Conservation (phyloP, 2,329 filamentous ascomycete genomes). For the Xylaria sp. region DNA sequence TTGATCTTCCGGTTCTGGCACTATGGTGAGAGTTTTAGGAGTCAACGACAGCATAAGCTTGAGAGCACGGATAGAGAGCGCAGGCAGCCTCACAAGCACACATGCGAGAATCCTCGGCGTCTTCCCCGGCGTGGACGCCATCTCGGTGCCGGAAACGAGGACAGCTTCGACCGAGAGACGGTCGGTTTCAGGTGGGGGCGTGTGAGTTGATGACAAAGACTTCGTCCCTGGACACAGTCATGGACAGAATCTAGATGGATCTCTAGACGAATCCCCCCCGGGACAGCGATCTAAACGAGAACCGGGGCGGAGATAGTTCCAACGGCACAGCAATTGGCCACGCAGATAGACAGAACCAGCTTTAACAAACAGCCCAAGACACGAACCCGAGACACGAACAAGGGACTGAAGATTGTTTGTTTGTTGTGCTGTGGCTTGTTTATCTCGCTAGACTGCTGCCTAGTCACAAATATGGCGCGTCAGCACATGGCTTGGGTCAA, state of each 20-base stretch:
- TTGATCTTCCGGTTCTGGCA: conserved; percentile 69
- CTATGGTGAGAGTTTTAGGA: conserved; percentile 9
- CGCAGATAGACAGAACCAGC: neutral
- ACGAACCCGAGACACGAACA: neutral
- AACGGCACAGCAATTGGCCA: neutral
- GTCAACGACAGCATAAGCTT: neutral
- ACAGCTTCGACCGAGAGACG: neutral
- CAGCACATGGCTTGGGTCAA: neutral
- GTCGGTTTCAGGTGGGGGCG: conserved; percentile 3
- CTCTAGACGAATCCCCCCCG: neutral
- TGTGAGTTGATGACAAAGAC: conserved; percentile 1
- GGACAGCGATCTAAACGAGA: neutral
- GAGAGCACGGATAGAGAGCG: neutral
- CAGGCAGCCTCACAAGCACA: conserved; percentile 29
- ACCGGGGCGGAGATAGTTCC: neutral
- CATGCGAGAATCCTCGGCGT: conserved; percentile 40
- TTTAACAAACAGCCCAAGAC: too few species aligned
- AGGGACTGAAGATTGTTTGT: neutral
- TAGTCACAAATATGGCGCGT: neutral
- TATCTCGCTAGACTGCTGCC: neutral
- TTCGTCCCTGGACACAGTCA: conserved; percentile 12
- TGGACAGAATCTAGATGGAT: neutral
- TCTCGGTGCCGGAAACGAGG: conserved; percentile 28
- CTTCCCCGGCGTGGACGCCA: conserved; percentile 37
- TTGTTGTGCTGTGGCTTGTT: neutral